Conservation (phyloP, 169 alveolate species). For the Babesia ovis region DNA sequence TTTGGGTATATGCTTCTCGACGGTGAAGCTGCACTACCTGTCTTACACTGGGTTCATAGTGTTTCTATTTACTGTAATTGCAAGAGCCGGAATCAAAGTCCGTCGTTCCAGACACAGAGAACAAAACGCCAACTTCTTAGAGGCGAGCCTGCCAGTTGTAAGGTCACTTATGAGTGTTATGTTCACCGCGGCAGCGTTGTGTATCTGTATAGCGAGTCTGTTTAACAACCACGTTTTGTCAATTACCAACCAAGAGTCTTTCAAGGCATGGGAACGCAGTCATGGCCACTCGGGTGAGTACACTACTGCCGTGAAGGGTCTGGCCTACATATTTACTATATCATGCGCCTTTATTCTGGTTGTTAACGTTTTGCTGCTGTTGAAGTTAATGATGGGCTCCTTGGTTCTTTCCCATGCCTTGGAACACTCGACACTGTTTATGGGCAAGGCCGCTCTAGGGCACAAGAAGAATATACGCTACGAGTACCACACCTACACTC, state of each 20-base stretch:
- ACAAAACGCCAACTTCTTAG: not conserved
- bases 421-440: constrained; percentile 13
- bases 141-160: constrained; percentile 18
- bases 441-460: constrained; percentile 19
- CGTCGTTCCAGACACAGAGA: not conserved
- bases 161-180: constrained; percentile 22
- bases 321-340: not conserved
- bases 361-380: constrained; percentile 6
- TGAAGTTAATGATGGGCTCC: constrained; percentile 11
- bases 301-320: not conserved
- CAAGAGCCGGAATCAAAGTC: not conserved
- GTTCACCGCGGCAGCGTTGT: constrained; percentile 13
- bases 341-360: not conserved
- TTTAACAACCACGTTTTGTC: constrained; percentile 5
- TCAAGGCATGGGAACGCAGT: constrained; percentile 15
- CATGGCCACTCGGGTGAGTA: constrained; percentile 3
- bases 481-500: constrained; percentile 6
- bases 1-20: constrained; percentile 11
- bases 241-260: constrained; percentile 17
- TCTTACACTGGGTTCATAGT: constrained; percentile 14
- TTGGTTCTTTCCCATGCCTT: constrained; percentile 1
- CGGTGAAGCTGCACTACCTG: constrained; percentile 19
- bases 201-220: constrained; percentile 7
- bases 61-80: constrained; percentile 2
- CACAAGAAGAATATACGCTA: not conserved